These are phyloP conservation scores for Trifolium fragiferum DNA, from an alignment of 306 rosid species.

Conservation along the genomic window DNA sequence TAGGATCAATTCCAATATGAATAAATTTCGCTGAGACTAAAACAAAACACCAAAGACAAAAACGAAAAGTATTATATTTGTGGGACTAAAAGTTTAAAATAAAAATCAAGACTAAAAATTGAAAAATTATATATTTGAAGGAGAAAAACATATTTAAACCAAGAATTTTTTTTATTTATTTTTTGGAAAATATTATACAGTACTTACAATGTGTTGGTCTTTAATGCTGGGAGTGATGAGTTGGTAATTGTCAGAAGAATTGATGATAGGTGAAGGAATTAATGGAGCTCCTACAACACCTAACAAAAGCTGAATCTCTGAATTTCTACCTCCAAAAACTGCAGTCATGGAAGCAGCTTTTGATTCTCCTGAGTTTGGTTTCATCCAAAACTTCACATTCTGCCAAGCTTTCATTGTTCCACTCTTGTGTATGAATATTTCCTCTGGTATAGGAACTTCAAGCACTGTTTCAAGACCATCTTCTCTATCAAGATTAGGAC, in stretches of 20 bases:
- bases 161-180: too few relatives aligned
- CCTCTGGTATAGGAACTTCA: conserved; percentile 96
- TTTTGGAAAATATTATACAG: not conserved
- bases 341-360: conserved; percentile 52
- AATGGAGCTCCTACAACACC: conserved; percentile 94
- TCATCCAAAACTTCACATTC: conserved; percentile 82
- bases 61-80: too few relatives aligned
- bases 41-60: not conserved
- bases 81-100: not conserved
- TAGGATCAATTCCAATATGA: not conserved
- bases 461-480: conserved; percentile 93
- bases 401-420: conserved; percentile 66
- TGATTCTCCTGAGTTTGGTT: conserved; percentile 53
- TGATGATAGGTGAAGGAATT: conserved; percentile 68
- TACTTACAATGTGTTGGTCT: conserved; percentile 72
- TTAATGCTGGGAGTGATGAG: conserved; percentile 65
- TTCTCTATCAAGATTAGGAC: conserved; percentile 87
- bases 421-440: conserved; percentile 62
- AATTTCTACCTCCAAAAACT: conserved; percentile 62
- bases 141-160: too few relatives aligned
- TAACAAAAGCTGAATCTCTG: conserved; percentile 82
- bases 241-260: conserved; percentile 46
- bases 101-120: not conserved
- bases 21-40: not conserved
- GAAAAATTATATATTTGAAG: not conserved